A percentile compares a stretch with the other conserved stretches of the same genome.
Conservation (phyloP, 2,329 filamentous ascomycete species). For the Claviceps africana region DNA sequence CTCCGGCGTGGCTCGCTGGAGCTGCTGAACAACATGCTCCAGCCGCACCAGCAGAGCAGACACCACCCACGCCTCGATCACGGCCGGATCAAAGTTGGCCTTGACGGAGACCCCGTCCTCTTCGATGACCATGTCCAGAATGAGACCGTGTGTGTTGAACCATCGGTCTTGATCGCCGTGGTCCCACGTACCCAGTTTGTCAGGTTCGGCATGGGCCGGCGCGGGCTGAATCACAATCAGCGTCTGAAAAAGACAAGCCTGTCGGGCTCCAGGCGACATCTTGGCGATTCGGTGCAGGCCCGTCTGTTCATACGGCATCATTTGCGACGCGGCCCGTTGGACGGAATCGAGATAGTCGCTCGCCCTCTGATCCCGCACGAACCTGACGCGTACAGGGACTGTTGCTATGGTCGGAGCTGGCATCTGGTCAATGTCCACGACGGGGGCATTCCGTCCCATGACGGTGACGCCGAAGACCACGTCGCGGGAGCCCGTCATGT, state of each 20-base stretch:
- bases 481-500: slow-evolving; percentile 28
- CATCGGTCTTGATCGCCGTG: background rate
- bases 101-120: background rate
- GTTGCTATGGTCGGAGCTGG: slow-evolving; percentile 24
- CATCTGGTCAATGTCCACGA: slow-evolving; percentile 11
- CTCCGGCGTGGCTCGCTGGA: background rate
- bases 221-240: slow-evolving; percentile 16
- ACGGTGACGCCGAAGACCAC: slow-evolving; percentile 29
- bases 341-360: slow-evolving; percentile 5
- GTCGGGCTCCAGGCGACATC: slow-evolving; percentile 4
- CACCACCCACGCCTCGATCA: background rate
- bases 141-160: background rate
- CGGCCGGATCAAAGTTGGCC: background rate
- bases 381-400: slow-evolving; percentile 24
- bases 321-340: slow-evolving; percentile 9
- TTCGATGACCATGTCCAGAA: background rate
- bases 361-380: slow-evolving; percentile 14
- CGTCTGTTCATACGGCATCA: slow-evolving; percentile 10
- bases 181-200: background rate
- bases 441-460: slow-evolving; percentile 20
- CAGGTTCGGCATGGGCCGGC: background rate
- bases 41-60: background rate
- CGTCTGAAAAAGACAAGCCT: slow-evolving; percentile 15
- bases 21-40: background rate
- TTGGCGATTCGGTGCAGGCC: slow-evolving; percentile 12